Evolutionary conservation across 768 basidiomycete species (phyloP).

Genomic region (Boletus tomentosulus): DNA sequence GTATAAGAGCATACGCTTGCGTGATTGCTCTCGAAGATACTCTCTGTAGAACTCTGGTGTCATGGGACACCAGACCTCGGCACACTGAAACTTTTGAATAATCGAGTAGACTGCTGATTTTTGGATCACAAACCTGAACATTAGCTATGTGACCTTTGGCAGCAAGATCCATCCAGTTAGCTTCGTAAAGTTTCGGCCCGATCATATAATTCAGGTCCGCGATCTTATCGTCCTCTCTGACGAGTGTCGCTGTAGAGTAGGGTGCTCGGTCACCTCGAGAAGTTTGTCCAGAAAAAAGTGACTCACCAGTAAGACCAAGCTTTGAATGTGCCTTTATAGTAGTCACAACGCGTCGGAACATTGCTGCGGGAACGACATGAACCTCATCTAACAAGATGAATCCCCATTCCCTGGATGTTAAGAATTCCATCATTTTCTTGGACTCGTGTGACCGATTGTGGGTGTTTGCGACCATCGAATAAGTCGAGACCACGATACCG

Average conservation of each 20-base stretch:
- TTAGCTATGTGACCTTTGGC: slow-evolving; percentile 99
- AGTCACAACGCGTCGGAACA: slow-evolving; percentile 97
- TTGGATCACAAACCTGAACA: slow-evolving; percentile 72
- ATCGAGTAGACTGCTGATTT: not conserved
- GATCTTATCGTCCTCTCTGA: slow-evolving; percentile 99
- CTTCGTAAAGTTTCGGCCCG: slow-evolving; percentile 98
- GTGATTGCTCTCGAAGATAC: slow-evolving; percentile 87
- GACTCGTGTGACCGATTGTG: slow-evolving; percentile 98
- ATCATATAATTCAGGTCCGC: slow-evolving; percentile 99
- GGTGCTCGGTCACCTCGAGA: slow-evolving; percentile 2
- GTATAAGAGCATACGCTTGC: slow-evolving; percentile 93
- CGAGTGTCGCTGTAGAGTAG: slow-evolving; percentile 73
- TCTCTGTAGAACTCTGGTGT: slow-evolving; percentile 99
- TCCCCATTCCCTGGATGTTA: slow-evolving; percentile 98
- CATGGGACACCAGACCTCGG: slow-evolving; percentile 99
- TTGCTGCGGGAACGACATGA: slow-evolving; percentile 97
- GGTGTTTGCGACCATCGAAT: slow-evolving; percentile 99
- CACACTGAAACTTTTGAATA: slow-evolving; percentile 58
- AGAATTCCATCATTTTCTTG: slow-evolving; percentile 99
- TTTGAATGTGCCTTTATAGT: slow-evolving; percentile 99
- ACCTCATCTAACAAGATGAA: slow-evolving; percentile 98
- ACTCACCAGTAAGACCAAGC: slow-evolving; percentile 87
- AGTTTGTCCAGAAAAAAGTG: not conserved
- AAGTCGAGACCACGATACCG: slow-evolving; percentile 97
- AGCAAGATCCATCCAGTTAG: slow-evolving; percentile 99